phyloP scores from a whole-genome alignment of 352 stramenopile genomes.

The Chloridella minuta region DNA sequence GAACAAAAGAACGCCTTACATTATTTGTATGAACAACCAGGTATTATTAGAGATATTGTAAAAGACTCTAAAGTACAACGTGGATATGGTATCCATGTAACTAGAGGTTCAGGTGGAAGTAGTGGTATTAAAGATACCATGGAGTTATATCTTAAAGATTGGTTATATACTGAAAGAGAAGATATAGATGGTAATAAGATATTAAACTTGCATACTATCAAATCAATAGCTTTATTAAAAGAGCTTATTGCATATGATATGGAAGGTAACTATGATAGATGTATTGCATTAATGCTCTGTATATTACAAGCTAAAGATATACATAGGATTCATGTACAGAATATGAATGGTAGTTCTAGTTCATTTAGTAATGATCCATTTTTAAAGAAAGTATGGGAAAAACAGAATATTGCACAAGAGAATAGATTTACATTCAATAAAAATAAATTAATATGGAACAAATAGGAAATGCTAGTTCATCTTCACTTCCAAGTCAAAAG shows the following conservation, averaged over 20 bases:
- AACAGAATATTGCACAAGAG: too few species aligned
- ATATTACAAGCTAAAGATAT: too few species aligned
- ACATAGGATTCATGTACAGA: too few species aligned
- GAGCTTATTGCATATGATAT: neutral
- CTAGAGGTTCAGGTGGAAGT: neutral
- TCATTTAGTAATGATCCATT: too few species aligned
- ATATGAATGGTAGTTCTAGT: too few species aligned
- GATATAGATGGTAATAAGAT: neutral
- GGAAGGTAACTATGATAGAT: constrained; percentile 9
- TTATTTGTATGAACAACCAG: neutral
- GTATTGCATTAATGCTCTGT: neutral
- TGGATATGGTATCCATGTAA: neutral
- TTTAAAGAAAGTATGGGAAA: too few species aligned
- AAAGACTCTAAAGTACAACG: neutral
- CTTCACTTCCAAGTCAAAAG: too few species aligned
- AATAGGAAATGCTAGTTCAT: too few species aligned
- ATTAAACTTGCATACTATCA: neutral
- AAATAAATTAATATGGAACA: too few species aligned
- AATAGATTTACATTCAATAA: too few species aligned
- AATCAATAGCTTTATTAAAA: neutral
- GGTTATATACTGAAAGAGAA: neutral
- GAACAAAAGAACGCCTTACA: neutral
- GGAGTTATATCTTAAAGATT: constrained; percentile 1
- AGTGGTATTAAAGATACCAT: neutral
- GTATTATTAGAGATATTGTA: constrained; percentile 6